A percentile compares a stretch with the other conserved stretches of the same genome.
These are phyloP conservation scores for Pythium grandisporangium DNA, from an alignment of 352 stramenopile genomes.

Conservation along the genomic window DNA sequence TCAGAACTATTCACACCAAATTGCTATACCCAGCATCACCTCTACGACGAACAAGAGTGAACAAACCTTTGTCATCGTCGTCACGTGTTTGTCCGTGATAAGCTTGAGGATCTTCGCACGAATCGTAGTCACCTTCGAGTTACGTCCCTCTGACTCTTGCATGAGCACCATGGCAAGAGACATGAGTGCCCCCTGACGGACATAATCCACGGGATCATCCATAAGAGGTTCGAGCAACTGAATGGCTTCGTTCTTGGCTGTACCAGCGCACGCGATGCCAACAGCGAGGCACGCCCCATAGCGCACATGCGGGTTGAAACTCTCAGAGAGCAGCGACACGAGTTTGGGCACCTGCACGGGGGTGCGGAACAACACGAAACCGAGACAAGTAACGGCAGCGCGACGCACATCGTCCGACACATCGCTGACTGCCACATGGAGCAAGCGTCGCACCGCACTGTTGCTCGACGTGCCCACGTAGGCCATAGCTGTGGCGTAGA, in stretches of 20 bases:
- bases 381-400: conserved; percentile 94
- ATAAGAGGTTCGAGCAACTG: conserved; percentile 96
- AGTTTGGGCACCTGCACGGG: conserved; percentile 91
- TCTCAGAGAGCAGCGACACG: conserved; percentile 95
- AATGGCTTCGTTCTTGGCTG: conserved; percentile 95
- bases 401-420: conserved; percentile 98
- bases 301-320: conserved; percentile 99
- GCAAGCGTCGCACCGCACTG: conserved; percentile 92
- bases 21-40: too few relatives aligned
- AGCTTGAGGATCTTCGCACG: conserved; percentile 83
- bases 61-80: conserved; percentile 96
- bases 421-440: conserved; percentile 98
- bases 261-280: conserved; percentile 96
- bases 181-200: conserved; percentile 96
- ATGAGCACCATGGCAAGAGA: conserved; percentile 98
- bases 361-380: conserved; percentile 98
- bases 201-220: conserved; percentile 98
- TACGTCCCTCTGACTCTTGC: conserved; percentile 91
- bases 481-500: conserved; percentile 96
- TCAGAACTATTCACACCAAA: too few relatives aligned
- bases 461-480: conserved; percentile 98
- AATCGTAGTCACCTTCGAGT: conserved; percentile 81
- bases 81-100: conserved; percentile 97
- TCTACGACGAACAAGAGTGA: too few relatives aligned
- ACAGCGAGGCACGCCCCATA: conserved; percentile 99